Percentiles rank a stretch among this genome's conserved stretches.
phyloP scores from a whole-genome alignment of 345 rosid species.

The Geranium brycei region DNA sequence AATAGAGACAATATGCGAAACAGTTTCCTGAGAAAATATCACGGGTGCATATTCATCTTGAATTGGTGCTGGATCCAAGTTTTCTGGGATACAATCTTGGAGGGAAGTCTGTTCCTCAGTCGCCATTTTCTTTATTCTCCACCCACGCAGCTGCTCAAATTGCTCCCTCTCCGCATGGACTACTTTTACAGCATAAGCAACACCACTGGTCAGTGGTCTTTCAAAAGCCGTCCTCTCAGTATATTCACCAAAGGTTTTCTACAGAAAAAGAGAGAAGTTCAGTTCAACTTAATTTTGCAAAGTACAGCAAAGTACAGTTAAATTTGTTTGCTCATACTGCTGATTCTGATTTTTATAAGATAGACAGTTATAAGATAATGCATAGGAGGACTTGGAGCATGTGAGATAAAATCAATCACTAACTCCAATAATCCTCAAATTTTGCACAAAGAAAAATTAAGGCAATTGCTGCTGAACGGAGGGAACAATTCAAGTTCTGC shows the following conservation, averaged over 20 bases:
- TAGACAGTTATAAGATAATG: too few relatives aligned
- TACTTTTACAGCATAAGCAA: constrained; percentile 93
- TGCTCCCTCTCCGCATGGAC: constrained; percentile 65
- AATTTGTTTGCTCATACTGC: too few relatives aligned
- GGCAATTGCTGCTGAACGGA: too few relatives aligned
- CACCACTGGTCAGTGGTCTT: constrained; percentile 98
- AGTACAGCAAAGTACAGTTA: too few relatives aligned
- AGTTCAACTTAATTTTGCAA: background rate
- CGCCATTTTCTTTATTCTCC: constrained; percentile 91
- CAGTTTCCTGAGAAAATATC: constrained; percentile 86
- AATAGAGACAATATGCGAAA: constrained; percentile 82
- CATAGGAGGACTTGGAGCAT: too few relatives aligned
- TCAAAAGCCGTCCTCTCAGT: constrained; percentile 93
- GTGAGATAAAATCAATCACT: too few relatives aligned
- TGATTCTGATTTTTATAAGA: too few relatives aligned
- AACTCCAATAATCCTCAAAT: too few relatives aligned
- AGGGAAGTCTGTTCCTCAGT: constrained; percentile 74
- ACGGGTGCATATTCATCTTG: constrained; percentile 96
- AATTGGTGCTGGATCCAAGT: constrained; percentile 75
- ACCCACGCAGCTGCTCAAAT: constrained; percentile 67
- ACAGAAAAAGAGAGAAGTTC: constrained; percentile 13
- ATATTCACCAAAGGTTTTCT: constrained; percentile 84
- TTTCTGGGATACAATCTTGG: constrained; percentile 67
- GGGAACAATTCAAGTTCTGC: background rate
- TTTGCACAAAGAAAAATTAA: too few relatives aligned